phyloP scores from a whole-genome alignment of 1,139 yeast species.

The Starmera stellimalicola region DNA sequence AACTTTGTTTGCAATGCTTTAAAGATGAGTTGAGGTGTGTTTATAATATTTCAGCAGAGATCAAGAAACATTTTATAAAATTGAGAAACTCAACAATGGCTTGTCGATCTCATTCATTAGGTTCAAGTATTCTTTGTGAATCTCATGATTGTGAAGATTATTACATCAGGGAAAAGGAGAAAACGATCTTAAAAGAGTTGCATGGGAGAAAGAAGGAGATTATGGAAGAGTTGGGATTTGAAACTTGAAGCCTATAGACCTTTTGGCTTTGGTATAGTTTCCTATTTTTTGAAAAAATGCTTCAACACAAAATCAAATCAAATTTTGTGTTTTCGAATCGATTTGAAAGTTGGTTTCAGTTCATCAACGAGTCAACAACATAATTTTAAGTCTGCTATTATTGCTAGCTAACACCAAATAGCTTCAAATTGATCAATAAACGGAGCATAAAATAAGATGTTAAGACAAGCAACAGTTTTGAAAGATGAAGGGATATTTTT shows the following conservation, averaged over 20 bases:
- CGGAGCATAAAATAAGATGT: too few species aligned
- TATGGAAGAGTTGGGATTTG: slow-evolving; percentile 3
- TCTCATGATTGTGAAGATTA: slow-evolving; percentile 31
- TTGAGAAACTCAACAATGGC: slow-evolving; percentile 15
- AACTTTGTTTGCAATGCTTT: slow-evolving; percentile 28
- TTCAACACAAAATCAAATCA: too few species aligned
- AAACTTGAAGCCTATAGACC: background rate
- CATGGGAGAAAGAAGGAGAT: slow-evolving; percentile 6
- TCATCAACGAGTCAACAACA: too few species aligned
- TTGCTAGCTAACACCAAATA: too few species aligned
- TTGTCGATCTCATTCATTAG: slow-evolving; percentile 23
- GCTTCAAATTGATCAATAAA: too few species aligned
- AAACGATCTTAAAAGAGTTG: slow-evolving; percentile 11
- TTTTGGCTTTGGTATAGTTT: too few species aligned
- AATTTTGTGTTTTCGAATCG: too few species aligned
- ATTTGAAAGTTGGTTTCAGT: too few species aligned
- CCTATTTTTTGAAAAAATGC: too few species aligned
- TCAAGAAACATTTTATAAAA: slow-evolving; percentile 13
- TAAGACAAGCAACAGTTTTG: background rate
- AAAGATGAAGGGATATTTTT: background rate
- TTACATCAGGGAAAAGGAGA: slow-evolving; percentile 22
- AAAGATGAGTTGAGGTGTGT: slow-evolving; percentile 18
- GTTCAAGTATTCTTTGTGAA: slow-evolving; percentile 18
- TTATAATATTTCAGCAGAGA: slow-evolving; percentile 13
- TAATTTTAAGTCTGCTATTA: too few species aligned